A percentile compares a stretch with the other conserved stretches of the same genome.
These are phyloP conservation scores for Nephelium lappaceum DNA, from an alignment of 345 rosid genomes.

Conservation along the genomic window DNA sequence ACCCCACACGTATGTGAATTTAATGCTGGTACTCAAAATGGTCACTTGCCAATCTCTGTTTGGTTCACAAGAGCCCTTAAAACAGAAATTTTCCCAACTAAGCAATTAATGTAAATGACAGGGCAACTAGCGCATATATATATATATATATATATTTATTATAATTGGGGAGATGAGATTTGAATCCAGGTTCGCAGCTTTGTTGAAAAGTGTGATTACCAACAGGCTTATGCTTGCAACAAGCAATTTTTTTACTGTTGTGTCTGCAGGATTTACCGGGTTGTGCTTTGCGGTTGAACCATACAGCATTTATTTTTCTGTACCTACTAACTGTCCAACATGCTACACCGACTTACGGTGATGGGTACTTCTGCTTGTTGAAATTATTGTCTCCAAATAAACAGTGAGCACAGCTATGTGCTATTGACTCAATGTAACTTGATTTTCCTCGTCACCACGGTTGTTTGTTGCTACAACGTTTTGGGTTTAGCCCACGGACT, in stretches of 20 bases:
- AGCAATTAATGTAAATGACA: neutral
- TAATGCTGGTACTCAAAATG: neutral
- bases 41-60: neutral
- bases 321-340: neutral
- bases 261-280: neutral
- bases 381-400: neutral
- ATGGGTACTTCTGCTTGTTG: neutral
- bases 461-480: no score
- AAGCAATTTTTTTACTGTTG: neutral
- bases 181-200: no score
- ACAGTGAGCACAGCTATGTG: neutral
- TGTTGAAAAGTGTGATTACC: no score
- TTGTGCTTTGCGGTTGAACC: neutral
- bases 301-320: constrained; percentile 8
- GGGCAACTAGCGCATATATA: no score
- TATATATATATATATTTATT: no score
- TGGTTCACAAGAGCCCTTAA: neutral
- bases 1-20: neutral
- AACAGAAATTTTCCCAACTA: neutral
- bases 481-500: neutral
- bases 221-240: neutral
- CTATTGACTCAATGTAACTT: no score
- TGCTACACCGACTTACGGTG: neutral
- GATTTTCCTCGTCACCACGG: no score
- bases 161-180: no score